These are phyloP conservation scores for Neurospora hispaniola DNA, from an alignment of 495 filamentous ascomycete genomes.

Conservation along the genomic window DNA sequence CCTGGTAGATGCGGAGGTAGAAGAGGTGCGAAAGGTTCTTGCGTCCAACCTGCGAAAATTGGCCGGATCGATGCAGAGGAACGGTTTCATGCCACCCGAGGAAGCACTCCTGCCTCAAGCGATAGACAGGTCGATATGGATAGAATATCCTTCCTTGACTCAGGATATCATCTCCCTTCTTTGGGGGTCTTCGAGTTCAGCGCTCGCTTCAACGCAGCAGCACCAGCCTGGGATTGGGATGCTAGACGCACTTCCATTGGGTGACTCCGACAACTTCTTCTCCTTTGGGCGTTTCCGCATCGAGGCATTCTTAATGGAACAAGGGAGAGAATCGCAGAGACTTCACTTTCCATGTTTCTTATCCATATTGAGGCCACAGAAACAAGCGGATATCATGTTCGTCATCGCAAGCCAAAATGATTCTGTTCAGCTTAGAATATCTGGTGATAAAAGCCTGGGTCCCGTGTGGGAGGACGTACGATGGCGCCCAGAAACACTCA, in stretches of 20 bases:
- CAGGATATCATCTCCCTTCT: conserved; percentile 56
- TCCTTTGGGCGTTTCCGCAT: conserved; percentile 65
- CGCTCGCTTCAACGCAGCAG: conserved; percentile 25
- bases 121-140: conserved; percentile 64
- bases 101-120: conserved; percentile 53
- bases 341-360: conserved; percentile 61
- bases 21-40: conserved; percentile 44
- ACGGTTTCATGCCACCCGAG: conserved; percentile 58
- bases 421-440: conserved; percentile 63
- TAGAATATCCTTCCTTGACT: conserved; percentile 58
- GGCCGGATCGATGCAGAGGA: conserved; percentile 70
- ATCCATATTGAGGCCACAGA: conserved; percentile 58
- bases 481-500: conserved; percentile 55
- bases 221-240: conserved; percentile 34
- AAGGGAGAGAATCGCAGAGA: conserved; percentile 50
- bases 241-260: conserved; percentile 59
- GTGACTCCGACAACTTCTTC: conserved; percentile 58
- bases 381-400: conserved; percentile 54
- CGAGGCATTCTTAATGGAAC: conserved; percentile 57
- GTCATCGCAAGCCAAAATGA: conserved; percentile 67
- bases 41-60: conserved; percentile 57
- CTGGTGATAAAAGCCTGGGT: conserved; percentile 52
- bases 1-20: conserved; percentile 28
- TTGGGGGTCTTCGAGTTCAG: conserved; percentile 47
- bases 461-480: conserved; percentile 69